Percentiles rank a stretch among this genome's conserved stretches.
Conservation (phyloP, 345 rosid species). For the Eucalyptus melliodora region DNA sequence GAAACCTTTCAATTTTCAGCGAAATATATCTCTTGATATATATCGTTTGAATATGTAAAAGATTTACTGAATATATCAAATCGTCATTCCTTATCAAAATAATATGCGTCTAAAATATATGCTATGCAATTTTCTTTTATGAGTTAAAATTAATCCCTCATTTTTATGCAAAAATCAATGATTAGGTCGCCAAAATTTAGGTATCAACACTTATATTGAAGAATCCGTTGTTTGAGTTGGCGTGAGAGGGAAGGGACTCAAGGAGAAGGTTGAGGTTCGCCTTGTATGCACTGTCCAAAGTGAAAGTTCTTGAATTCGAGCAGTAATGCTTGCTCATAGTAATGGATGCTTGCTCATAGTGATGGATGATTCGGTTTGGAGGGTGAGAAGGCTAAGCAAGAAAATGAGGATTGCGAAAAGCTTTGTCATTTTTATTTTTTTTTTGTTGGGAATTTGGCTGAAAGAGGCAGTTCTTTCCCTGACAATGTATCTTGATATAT, state of each 20-base stretch:
- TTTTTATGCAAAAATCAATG: no score
- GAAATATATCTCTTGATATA: no score
- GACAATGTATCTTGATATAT: no score
- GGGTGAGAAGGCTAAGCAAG: background rate
- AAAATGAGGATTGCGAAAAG: background rate
- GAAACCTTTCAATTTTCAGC: rapidly evolving
- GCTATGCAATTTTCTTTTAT: no score
- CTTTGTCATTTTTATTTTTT: background rate
- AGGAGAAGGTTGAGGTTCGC: background rate
- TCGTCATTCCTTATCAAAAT: rapidly evolving
- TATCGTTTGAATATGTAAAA: no score
- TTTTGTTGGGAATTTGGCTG: background rate
- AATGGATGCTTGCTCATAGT: background rate
- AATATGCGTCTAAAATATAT: rapidly evolving
- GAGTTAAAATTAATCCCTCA: no score
- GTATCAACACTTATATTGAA: background rate
- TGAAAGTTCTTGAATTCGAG: background rate
- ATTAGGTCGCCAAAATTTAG: rapidly evolving
- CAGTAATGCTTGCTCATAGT: background rate
- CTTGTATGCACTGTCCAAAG: background rate
- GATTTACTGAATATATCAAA: no score
- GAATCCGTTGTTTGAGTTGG: background rate
- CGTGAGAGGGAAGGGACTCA: background rate
- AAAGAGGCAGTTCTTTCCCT: no score
- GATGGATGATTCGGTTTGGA: background rate